These are phyloP conservation scores for Apiospora malaysiana DNA, from an alignment of 2,329 filamentous ascomycete species.

Conservation along the genomic window DNA sequence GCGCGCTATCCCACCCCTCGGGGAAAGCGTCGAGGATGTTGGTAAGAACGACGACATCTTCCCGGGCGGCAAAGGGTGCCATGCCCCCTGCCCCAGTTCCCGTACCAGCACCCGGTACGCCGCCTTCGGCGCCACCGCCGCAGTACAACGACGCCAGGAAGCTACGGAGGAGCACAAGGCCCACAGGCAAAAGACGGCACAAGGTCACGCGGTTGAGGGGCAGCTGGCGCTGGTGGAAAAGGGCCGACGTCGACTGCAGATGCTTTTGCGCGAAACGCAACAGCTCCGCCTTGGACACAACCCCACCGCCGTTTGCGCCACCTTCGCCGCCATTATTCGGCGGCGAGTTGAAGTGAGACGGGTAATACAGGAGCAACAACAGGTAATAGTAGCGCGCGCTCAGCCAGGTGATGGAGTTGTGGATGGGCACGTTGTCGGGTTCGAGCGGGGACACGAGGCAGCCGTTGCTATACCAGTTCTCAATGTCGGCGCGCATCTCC, in stretches of 20 bases:
- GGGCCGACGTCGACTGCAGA: constrained; percentile 47
- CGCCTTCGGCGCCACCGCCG: neutral
- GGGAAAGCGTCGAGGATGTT: constrained; percentile 47
- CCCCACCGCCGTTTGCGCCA: constrained; percentile 26
- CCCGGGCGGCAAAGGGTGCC: constrained; percentile 38
- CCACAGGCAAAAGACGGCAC: constrained; percentile 46
- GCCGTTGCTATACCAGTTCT: constrained; percentile 53
- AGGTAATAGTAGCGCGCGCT: constrained; percentile 51
- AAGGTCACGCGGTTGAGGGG: constrained; percentile 51
- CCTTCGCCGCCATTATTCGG: neutral
- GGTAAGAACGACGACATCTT: constrained; percentile 43
- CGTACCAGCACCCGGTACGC: neutral
- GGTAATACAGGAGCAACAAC: constrained; percentile 50
- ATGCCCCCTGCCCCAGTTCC: constrained; percentile 22
- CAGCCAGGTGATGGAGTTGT: constrained; percentile 51
- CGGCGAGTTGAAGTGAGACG: constrained; percentile 45
- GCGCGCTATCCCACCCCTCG: constrained; percentile 41
- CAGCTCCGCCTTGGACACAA: constrained; percentile 41
- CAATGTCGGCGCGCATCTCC: constrained; percentile 48
- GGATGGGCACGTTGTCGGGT: constrained; percentile 50
- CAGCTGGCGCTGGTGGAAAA: constrained; percentile 49
- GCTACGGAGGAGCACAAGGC: constrained; percentile 44
- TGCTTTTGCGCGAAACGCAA: constrained; percentile 48
- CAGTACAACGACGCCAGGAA: constrained; percentile 26
- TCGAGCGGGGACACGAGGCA: constrained; percentile 50